Percentiles rank a stretch among this genome's conserved stretches.
Evolutionary conservation across 2,329 filamentous ascomycete species (phyloP).

Genomic region (Aureobasidium sp.): DNA sequence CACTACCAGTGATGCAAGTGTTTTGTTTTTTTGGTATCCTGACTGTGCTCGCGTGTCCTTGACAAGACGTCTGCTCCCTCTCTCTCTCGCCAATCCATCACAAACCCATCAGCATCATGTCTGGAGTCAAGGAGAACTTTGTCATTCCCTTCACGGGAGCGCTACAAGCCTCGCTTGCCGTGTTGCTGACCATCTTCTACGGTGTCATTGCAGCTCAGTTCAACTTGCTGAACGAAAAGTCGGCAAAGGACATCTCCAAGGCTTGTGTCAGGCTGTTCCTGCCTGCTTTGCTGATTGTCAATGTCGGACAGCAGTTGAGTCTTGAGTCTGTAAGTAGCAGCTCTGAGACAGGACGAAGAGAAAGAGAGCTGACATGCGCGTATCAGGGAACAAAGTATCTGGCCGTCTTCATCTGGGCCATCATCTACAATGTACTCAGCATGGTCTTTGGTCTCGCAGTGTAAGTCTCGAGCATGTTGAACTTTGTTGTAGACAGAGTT

Average conservation of each 20-base stretch:
- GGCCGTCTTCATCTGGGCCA: conserved; percentile 39
- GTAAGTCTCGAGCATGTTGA: not conserved
- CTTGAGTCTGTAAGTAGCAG: conserved; percentile 37
- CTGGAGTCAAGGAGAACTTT: conserved; percentile 20
- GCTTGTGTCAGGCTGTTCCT: conserved; percentile 46
- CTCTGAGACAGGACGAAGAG: not conserved
- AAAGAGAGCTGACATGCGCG: not conserved
- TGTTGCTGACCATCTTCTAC: conserved; percentile 46
- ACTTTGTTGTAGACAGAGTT: not conserved
- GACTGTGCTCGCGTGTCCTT: not conserved
- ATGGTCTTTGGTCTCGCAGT: conserved; percentile 39
- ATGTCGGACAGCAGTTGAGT: conserved; percentile 45
- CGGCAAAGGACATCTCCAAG: conserved; percentile 46
- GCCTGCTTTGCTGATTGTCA: conserved; percentile 46
- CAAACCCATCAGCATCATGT: not conserved
- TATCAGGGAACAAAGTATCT: conserved; percentile 17
- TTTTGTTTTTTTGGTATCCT: not conserved
- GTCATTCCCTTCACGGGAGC: conserved; percentile 43
- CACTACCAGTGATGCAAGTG: not conserved
- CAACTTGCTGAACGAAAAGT: conserved; percentile 38
- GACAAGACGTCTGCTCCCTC: not conserved
- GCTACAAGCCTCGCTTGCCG: conserved; percentile 47
- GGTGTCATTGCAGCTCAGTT: conserved; percentile 45
- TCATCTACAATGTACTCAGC: conserved; percentile 42
- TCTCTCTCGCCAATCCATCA: not conserved